These are phyloP conservation scores for Lineolata rhizophorae DNA, from an alignment of 495 filamentous ascomycete genomes.

Conservation along the genomic window DNA sequence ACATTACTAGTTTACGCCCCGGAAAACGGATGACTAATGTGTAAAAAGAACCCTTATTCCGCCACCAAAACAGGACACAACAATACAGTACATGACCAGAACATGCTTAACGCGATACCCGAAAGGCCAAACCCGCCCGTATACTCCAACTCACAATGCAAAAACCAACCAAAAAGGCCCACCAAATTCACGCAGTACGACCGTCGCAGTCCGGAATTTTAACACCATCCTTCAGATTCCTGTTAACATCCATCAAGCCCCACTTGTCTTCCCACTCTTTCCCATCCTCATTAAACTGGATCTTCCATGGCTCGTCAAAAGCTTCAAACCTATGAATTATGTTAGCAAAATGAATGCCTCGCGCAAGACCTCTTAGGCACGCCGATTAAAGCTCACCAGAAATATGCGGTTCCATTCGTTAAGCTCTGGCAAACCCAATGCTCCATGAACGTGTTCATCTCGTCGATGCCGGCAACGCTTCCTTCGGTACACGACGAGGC, in stretches of 20 bases:
- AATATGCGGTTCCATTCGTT: constrained; percentile 68
- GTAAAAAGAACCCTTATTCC: too few relatives aligned
- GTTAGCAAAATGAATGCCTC: background rate
- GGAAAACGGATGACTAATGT: too few relatives aligned
- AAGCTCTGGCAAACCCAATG: constrained; percentile 69
- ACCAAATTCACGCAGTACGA: too few relatives aligned
- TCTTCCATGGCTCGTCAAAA: constrained; percentile 93
- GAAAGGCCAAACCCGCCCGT: too few relatives aligned
- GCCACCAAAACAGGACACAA: too few relatives aligned
- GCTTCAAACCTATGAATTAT: constrained; percentile 46
- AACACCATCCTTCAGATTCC: constrained; percentile 67
- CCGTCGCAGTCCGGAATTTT: constrained; percentile 78
- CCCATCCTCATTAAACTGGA: constrained; percentile 36
- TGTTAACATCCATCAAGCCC: constrained; percentile 74
- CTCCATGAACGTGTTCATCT: constrained; percentile 75
- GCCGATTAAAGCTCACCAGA: constrained; percentile 38
- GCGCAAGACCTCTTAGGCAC: background rate
- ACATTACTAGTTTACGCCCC: too few relatives aligned
- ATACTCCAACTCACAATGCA: too few relatives aligned
- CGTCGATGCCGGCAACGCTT: constrained; percentile 52
- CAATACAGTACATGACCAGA: too few relatives aligned
- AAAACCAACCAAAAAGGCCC: too few relatives aligned
- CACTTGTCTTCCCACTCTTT: constrained; percentile 90
- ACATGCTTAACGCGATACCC: too few relatives aligned
- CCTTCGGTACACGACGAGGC: constrained; percentile 26